A percentile compares a stretch with the other conserved stretches of the same genome.
Evolutionary conservation across 2,329 filamentous ascomycete species (phyloP).

Genomic region (Exophiala calicioides): DNA sequence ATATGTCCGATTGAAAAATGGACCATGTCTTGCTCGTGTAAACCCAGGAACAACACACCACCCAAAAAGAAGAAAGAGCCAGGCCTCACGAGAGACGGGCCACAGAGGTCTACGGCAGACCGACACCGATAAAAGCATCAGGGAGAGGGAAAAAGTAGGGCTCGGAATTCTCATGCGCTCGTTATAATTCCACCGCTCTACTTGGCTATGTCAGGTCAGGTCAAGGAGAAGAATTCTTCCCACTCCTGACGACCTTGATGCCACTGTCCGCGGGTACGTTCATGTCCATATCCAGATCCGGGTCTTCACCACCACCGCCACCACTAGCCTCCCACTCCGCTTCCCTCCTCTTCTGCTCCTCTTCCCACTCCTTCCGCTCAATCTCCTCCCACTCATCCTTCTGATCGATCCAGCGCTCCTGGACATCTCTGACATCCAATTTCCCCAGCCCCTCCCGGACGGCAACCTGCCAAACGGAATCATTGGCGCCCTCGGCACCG

Average conservation of each 20-base stretch:
- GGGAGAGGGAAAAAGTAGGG: too few species aligned
- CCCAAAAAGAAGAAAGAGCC: constrained; percentile 1
- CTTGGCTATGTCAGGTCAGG: too few species aligned
- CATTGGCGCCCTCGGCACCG: constrained; percentile 84
- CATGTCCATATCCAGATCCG: constrained; percentile 42
- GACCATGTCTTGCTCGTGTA: neutral
- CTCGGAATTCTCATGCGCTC: too few species aligned
- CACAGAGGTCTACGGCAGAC: too few species aligned
- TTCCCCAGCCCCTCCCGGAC: constrained; percentile 71
- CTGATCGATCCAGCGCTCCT: constrained; percentile 92
- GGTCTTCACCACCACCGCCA: constrained; percentile 30
- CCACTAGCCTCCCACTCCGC: constrained; percentile 34
- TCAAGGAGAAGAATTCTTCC: constrained; percentile 1
- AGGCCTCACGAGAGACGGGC: too few species aligned
- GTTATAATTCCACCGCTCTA: too few species aligned
- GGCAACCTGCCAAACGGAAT: constrained; percentile 95
- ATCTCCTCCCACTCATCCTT: constrained; percentile 83
- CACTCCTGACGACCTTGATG: constrained; percentile 55
- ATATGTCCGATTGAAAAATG: constrained; percentile 24
- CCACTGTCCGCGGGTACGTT: too few species aligned
- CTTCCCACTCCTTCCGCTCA: constrained; percentile 73
- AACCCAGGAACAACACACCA: neutral
- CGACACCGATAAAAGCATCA: too few species aligned
- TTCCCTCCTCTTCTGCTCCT: constrained; percentile 63
- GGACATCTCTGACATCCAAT: constrained; percentile 84